Base-by-base conservation (phyloP, 2,329 filamentous ascomycete genomes). In the Chlorencoelia australis region DNA sequence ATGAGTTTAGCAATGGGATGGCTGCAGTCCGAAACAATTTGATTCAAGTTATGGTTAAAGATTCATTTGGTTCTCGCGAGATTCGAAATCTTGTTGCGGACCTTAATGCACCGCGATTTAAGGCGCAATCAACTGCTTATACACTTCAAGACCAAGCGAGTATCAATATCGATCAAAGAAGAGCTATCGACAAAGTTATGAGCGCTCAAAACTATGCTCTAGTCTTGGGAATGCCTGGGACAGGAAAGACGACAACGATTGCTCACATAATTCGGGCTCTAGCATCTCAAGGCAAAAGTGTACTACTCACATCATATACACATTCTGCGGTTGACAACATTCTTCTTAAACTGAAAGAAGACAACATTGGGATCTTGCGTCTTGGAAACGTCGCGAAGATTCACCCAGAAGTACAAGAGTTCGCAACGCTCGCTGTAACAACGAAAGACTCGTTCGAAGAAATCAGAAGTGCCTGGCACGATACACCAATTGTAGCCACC, bases 281-380 rank as follows among this genome's bases (percentile, higher is more conserved):
- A 19, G 81, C 91, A 4, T 77, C 81, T 0, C 84, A 94, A 57
- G 82, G 86, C 8, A 96, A 96, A 62, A 94, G 83, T 38, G 87
- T 98, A 10, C 66, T 98, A 5, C 66, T 98, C 26, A 93, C 91
- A 0, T 95, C 88, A 0, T 96, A 96, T 58, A 98, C 91, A 0
- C 91, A 98, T 55, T 94, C 88, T 1, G 91, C 91, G 3, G 91
- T 98, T 3, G 91, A 98, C 71, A 98, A 98, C 48, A 98, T 98
- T 50, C 65, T 98, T 5, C 67, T 98, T 42, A 98, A 98, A 61
- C 78, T 98, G 37, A 81, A 81, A 35, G 66, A 81, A 15, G 82
- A 89, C 47, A 74, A 75, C 7, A 82, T 87, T 27, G 75, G 77
- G 2, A 80, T 94, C 33, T 65, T 98, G 22, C 79, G 91, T n/a